Percentiles rank a stretch among this genome's conserved stretches.
Evolutionary conservation across 2,329 filamentous ascomycete genomes (phyloP).

Genomic region (Fusarium sororula): DNA sequence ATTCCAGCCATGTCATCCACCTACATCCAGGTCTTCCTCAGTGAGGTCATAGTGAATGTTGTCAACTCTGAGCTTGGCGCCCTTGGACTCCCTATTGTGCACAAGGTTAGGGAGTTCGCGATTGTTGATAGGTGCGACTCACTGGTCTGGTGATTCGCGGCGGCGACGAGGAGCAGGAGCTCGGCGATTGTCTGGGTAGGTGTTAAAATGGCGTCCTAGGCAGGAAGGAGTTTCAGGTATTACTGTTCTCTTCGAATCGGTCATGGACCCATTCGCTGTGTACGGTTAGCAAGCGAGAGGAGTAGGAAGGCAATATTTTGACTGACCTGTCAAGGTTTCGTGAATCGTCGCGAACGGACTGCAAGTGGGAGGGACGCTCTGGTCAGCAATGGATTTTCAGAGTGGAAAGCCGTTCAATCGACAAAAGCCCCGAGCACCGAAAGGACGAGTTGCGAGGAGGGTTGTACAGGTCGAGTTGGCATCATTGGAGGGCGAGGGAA

Average conservation of each 20-base stretch:
- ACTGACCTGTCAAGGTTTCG: slow-evolving; percentile 77
- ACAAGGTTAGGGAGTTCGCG: slow-evolving; percentile 28
- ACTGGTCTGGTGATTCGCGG: slow-evolving; percentile 55
- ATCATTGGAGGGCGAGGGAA: slow-evolving; percentile 44
- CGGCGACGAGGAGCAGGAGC: slow-evolving; percentile 54
- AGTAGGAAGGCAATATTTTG: not conserved
- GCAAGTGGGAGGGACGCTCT: slow-evolving; percentile 50
- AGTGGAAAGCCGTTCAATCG: slow-evolving; percentile 43
- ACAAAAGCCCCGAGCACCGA: slow-evolving; percentile 45
- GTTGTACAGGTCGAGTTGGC: slow-evolving; percentile 43
- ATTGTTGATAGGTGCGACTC: slow-evolving; percentile 6
- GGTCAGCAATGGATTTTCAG: slow-evolving; percentile 53
- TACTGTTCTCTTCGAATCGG: slow-evolving; percentile 81
- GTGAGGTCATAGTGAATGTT: slow-evolving; percentile 94
- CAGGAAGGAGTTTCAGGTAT: slow-evolving; percentile 24
- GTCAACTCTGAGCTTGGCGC: slow-evolving; percentile 81
- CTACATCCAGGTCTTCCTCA: slow-evolving; percentile 81
- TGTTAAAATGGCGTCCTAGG: slow-evolving; percentile 34
- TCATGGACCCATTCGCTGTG: slow-evolving; percentile 92
- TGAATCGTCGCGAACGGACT: slow-evolving; percentile 70
- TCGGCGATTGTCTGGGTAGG: slow-evolving; percentile 50
- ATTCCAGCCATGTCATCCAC: slow-evolving; percentile 11
- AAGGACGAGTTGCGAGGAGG: slow-evolving; percentile 44
- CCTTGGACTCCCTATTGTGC: slow-evolving; percentile 58
- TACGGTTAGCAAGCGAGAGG: slow-evolving; percentile 15